Percentiles rank a stretch among this genome's conserved stretches.
These are phyloP conservation scores for Diplodia sapinea DNA, from an alignment of 2,329 filamentous ascomycete species.

Conservation along the genomic window DNA sequence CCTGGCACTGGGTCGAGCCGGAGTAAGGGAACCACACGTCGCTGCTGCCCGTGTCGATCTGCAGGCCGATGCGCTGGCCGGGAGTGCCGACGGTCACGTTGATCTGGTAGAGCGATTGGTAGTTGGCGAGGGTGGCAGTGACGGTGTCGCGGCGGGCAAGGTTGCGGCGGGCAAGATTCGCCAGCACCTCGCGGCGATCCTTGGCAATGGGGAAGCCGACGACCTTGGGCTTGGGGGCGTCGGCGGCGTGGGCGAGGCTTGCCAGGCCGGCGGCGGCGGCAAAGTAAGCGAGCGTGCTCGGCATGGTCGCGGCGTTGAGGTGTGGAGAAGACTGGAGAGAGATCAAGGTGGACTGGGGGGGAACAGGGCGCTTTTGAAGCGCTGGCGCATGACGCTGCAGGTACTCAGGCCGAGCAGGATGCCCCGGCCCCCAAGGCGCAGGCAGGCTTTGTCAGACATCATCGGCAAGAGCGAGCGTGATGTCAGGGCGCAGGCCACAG, in stretches of 20 bases:
- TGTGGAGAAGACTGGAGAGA: conserved; percentile 1
- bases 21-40: conserved; percentile 27
- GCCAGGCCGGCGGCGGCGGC: conserved; percentile 17
- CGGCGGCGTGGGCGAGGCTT: conserved; percentile 8
- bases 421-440: not conserved
- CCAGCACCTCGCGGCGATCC: not conserved
- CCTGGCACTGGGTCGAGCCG: conserved; percentile 2
- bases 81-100: conserved; percentile 33
- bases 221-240: conserved; percentile 10
- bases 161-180: conserved; percentile 11
- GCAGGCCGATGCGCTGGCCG: conserved; percentile 19
- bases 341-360: not conserved
- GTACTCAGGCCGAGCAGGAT: not conserved
- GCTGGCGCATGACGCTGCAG: not conserved
- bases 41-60: conserved; percentile 30
- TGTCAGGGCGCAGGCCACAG: not conserved
- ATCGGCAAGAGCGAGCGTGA: not conserved
- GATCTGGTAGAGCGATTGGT: conserved; percentile 23
- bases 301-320: conserved; percentile 6
- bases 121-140: conserved; percentile 15
- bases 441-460: not conserved
- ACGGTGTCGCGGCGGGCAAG: conserved; percentile 24
- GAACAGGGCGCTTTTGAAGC: not conserved
- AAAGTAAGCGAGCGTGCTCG: conserved; percentile 1
- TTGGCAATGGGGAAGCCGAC: conserved; percentile 29